phyloP scores from a whole-genome alignment of 2,329 filamentous ascomycete genomes.

The Rhexocercosporidium sp. region DNA sequence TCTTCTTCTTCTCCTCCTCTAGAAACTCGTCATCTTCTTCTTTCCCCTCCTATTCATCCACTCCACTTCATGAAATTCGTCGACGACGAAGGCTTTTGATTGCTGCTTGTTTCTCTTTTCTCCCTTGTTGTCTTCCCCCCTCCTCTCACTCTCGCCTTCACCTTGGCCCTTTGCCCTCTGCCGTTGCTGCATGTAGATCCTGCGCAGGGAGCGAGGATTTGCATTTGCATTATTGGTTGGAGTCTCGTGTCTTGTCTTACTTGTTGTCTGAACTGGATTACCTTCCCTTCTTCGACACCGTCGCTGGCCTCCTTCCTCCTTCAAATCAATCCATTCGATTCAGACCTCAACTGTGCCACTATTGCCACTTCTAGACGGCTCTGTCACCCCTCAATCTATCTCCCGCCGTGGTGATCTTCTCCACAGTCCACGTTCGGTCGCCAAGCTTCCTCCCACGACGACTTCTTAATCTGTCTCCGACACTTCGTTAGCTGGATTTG shows the following conservation, averaged over 20 bases:
- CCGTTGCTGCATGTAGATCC: slow-evolving; percentile 13
- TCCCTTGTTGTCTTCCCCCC: no score
- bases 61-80: background rate
- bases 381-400: slow-evolving; percentile 1
- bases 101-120: background rate
- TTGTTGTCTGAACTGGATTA: background rate
- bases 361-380: background rate
- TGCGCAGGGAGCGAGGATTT: slow-evolving; percentile 3
- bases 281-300: background rate
- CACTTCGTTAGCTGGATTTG: background rate
- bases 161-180: background rate
- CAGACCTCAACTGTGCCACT: background rate
- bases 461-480: slow-evolving; percentile 20
- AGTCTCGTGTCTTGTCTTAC: background rate
- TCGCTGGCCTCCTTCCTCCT: slow-evolving; percentile 11
- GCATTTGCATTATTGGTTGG: background rate
- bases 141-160: background rate
- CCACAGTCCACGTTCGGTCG: slow-evolving; percentile 18
- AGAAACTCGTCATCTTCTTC: background rate
- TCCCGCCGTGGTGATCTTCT: slow-evolving; percentile 7
- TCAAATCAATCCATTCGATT: background rate
- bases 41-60: background rate
- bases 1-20: slow-evolving; percentile 1
- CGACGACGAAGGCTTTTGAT: slow-evolving; percentile 2
- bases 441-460: slow-evolving; percentile 20